These are phyloP conservation scores for Paramecium caudatum DNA, from an alignment of 73 alveolate species.

Conservation along the genomic window DNA sequence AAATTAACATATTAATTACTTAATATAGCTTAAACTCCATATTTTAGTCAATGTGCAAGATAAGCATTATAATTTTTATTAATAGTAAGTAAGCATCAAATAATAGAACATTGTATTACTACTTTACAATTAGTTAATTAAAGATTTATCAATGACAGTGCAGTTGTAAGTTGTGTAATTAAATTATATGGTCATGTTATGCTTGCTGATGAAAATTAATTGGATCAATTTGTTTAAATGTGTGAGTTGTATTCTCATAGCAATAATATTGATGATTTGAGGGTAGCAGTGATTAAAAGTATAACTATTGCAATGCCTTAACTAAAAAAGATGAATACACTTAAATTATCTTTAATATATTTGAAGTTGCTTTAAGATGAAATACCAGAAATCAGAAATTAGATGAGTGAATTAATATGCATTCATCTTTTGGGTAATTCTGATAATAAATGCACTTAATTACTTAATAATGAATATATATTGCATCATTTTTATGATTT, in stretches of 20 bases:
- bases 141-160: conserved; percentile 3
- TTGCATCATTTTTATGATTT: not conserved
- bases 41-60: conserved; percentile 21
- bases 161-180: not conserved
- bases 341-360: not conserved
- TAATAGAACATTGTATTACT: not conserved
- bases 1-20: not conserved
- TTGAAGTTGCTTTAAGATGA: conserved; percentile 54
- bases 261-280: conserved; percentile 60
- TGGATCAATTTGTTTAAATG: not conserved
- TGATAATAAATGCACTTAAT: not conserved
- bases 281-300: conserved; percentile 54
- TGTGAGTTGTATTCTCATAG: conserved; percentile 37
- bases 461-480: conserved; percentile 19
- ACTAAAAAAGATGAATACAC: not conserved
- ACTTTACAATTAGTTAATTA: not conserved
- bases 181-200: conserved; percentile 26
- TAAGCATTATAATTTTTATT: not conserved
- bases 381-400: conserved; percentile 59
- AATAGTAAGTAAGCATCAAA: not conserved
- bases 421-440: not conserved
- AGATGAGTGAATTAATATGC: conserved; percentile 3
- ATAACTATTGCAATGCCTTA: not conserved
- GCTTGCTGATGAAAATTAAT: not conserved
- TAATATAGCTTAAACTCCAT: not conserved